These are phyloP conservation scores for Backusella circina DNA, from an alignment of 192 early-diverging fungal genomes.

Conservation along the genomic window DNA sequence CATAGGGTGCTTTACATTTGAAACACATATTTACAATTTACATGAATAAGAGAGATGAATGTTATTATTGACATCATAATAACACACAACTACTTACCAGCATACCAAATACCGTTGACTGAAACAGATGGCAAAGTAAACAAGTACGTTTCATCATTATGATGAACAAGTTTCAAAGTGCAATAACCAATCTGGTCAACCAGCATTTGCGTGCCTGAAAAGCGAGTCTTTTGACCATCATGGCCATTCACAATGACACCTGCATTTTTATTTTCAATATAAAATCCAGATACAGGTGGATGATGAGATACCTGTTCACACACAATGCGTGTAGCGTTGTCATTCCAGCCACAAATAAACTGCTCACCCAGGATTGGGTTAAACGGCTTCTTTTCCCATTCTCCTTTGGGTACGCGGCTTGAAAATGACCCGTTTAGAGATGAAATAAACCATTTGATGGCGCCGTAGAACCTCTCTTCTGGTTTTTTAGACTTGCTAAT, in stretches of 20 bases:
- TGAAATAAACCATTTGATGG: slow-evolving; percentile 75
- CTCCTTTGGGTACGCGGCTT: slow-evolving; percentile 59
- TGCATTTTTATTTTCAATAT: slow-evolving; percentile 55
- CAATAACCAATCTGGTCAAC: slow-evolving; percentile 77
- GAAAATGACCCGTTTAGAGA: slow-evolving; percentile 77
- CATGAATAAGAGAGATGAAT: too few relatives aligned
- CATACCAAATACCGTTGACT: slow-evolving; percentile 69
- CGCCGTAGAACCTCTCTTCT: slow-evolving; percentile 65
- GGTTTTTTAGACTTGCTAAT: slow-evolving; percentile 55
- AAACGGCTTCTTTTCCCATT: slow-evolving; percentile 76
- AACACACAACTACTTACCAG: slow-evolving; percentile 14
- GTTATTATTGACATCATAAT: not conserved
- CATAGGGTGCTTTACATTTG: slow-evolving; percentile 33
- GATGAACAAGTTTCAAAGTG: slow-evolving; percentile 56
- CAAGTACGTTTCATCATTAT: slow-evolving; percentile 62
- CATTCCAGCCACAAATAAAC: slow-evolving; percentile 59
- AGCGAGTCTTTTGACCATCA: slow-evolving; percentile 68
- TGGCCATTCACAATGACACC: slow-evolving; percentile 62
- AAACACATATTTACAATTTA: not conserved
- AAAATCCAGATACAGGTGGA: slow-evolving; percentile 68
- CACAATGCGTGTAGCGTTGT: slow-evolving; percentile 46
- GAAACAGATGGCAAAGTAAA: slow-evolving; percentile 71
- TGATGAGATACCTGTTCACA: slow-evolving; percentile 75
- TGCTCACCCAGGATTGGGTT: slow-evolving; percentile 69
- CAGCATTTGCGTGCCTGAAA: slow-evolving; percentile 68